These are phyloP conservation scores for Didymella keratinophila DNA, from an alignment of 2,329 filamentous ascomycete species.

Conservation along the genomic window DNA sequence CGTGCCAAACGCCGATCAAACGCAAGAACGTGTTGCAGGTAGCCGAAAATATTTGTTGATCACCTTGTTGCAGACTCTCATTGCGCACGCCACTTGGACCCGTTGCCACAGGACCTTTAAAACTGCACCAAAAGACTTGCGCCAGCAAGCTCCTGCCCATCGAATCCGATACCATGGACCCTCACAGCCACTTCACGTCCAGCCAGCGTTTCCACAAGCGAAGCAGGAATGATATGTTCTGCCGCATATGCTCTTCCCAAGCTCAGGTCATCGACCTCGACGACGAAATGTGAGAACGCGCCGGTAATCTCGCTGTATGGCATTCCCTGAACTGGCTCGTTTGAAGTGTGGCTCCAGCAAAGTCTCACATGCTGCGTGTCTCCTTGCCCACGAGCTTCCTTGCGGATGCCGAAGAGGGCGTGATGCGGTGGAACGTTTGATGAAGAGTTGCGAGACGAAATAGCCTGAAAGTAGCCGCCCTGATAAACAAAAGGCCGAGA, in stretches of 20 bases:
- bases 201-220: conserved; percentile 21
- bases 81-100: background rate
- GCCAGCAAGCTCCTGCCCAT: conserved; percentile 31
- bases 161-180: conserved; percentile 41
- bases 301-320: conserved; percentile 48
- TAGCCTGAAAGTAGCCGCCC: background rate
- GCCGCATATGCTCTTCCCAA: conserved; percentile 43
- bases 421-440: background rate
- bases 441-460: background rate
- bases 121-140: conserved; percentile 4
- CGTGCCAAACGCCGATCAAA: conserved; percentile 13
- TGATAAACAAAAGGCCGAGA: background rate
- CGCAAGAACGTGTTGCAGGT: background rate
- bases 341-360: conserved; percentile 31
- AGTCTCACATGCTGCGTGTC: conserved; percentile 36
- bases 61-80: background rate
- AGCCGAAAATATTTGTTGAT: background rate
- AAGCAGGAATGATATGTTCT: conserved; percentile 31
- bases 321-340: conserved; percentile 12
- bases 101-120: background rate
- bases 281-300: conserved; percentile 43
- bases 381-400: conserved; percentile 16
- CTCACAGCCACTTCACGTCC: conserved; percentile 22
- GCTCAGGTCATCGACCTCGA: conserved; percentile 32
- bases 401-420: conserved; percentile 5